Percentiles rank a stretch among this genome's conserved stretches.
Evolutionary conservation across 116 monocot species (phyloP).

Genomic region (Phalaenopsis hybrid): DNA sequence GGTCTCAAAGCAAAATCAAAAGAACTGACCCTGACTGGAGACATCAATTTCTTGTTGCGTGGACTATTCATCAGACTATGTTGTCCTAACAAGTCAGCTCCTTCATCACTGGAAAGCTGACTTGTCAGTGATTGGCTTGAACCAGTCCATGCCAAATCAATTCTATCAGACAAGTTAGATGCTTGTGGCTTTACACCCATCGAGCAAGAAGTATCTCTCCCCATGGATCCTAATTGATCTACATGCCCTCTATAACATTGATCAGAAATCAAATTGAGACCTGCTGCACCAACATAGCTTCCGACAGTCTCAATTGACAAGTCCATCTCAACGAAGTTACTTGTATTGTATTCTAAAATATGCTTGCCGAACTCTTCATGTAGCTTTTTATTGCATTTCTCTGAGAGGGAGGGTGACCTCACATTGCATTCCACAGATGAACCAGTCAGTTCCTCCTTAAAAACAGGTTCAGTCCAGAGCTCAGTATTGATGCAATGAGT

Average conservation of each 20-base stretch:
- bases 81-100: conserved; percentile 21
- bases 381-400: conserved; percentile 15
- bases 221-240: conserved; percentile 4
- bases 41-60: conserved; percentile 21
- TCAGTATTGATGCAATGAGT: conserved; percentile 14
- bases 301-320: conserved; percentile 24
- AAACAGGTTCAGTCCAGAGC: conserved; percentile 14
- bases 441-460: conserved; percentile 6
- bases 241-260: conserved; percentile 16
- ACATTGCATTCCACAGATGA: conserved; percentile 9
- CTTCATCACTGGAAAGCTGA: conserved; percentile 10
- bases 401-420: conserved; percentile 1
- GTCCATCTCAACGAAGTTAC: conserved; percentile 35
- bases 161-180: conserved; percentile 63
- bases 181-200: conserved; percentile 23
- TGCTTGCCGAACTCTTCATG: conserved; percentile 21
- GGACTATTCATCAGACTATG: conserved; percentile 25
- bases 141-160: conserved; percentile 91
- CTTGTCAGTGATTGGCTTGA: conserved; percentile 8
- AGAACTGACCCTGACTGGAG: conserved; percentile 61
- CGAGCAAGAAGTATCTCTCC: neutral
- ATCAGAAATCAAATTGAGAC: conserved; percentile 26
- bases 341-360: conserved; percentile 26
- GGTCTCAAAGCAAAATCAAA: conserved; percentile 58
- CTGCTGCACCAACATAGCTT: conserved; percentile 18